Evolutionary conservation across 2,329 filamentous ascomycete species (phyloP).

Genomic region (Curvularia spicifera): DNA sequence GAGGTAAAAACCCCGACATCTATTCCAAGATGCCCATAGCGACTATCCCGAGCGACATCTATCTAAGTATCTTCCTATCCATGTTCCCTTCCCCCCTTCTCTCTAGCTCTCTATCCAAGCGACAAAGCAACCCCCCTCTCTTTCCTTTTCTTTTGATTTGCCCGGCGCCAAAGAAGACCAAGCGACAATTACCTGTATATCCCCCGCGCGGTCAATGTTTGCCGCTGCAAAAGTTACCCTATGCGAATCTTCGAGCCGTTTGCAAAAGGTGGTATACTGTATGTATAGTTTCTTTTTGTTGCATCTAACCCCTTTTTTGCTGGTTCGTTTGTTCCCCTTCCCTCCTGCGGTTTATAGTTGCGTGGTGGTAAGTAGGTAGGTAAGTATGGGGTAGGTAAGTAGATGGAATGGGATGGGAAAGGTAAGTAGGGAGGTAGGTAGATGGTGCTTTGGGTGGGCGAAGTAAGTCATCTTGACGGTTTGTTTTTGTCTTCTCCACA

Average conservation of each 20-base stretch:
- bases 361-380: too few relatives aligned
- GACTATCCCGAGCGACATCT: constrained; percentile 21
- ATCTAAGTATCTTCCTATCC: not conserved
- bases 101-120: constrained; percentile 13
- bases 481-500: too few relatives aligned
- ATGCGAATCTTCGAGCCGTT: too few relatives aligned
- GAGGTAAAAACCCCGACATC: constrained; percentile 13
- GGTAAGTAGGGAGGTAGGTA: not conserved
- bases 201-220: too few relatives aligned
- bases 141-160: not conserved
- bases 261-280: too few relatives aligned
- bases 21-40: constrained; percentile 30
- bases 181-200: not conserved
- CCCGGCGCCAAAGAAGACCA: not conserved
- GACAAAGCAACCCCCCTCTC: not conserved
- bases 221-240: too few relatives aligned
- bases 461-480: too few relatives aligned
- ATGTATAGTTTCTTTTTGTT: too few relatives aligned
- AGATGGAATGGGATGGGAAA: not conserved
- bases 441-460: not conserved
- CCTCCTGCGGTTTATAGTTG: too few relatives aligned
- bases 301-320: too few relatives aligned
- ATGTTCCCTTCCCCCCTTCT: not conserved
- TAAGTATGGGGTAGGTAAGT: not conserved
- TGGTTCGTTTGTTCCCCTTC: too few relatives aligned